Base-by-base conservation (phyloP, 768 basidiomycete genomes). In the Suillus brevipes region DNA sequence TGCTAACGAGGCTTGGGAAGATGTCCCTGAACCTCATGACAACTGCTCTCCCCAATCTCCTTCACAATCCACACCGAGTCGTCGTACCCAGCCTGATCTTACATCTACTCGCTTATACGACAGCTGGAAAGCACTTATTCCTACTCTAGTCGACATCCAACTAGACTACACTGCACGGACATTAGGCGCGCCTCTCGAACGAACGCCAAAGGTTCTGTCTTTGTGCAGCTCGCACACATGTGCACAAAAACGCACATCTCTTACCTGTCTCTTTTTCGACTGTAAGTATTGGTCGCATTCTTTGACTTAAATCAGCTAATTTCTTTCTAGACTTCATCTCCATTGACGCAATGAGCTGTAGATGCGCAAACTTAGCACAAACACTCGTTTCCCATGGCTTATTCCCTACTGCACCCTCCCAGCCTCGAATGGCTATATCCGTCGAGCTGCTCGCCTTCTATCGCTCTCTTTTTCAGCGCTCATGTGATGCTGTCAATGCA, bases 361-460 rank as follows among this genome's bases (percentile, higher is more conserved):
- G 52, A 36, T 79, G 78, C 55, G 65, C 65, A 40, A 38, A 61
- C 9, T 23, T 71, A 1, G 28, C 69, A 0, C 65, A 73, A 18
- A 62, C 68, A 1, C 76, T 79, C 2, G 67, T 80, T 8, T 36
- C 42, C 18, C 56, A 74, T 60, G 76, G 80, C 9, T 66, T 79
- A 18, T 80, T 57, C 59, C 79, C 78, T 1, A 75, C 20, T n/a
- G 75, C 40, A 68, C 79, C 34, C 10, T 45, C 63, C 4, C 63
- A 66, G 34, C 67, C 72, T 8, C 40, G 64, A 16, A 55, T 67
- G 31, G 69, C 67, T 7, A 61, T 73, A 18, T 72, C 71, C 0
- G 69, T 79, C n/a, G 69, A 76, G 9, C 65, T 79, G 1, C 66
- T 80, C 0, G 66, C 75, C 14, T 78, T 79, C 57, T 78, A 77